Percentiles rank a stretch among this genome's conserved stretches.
These are phyloP conservation scores for Aspergillus sclerotiicarbonarius DNA, from an alignment of 495 filamentous ascomycete genomes.

Conservation along the genomic window DNA sequence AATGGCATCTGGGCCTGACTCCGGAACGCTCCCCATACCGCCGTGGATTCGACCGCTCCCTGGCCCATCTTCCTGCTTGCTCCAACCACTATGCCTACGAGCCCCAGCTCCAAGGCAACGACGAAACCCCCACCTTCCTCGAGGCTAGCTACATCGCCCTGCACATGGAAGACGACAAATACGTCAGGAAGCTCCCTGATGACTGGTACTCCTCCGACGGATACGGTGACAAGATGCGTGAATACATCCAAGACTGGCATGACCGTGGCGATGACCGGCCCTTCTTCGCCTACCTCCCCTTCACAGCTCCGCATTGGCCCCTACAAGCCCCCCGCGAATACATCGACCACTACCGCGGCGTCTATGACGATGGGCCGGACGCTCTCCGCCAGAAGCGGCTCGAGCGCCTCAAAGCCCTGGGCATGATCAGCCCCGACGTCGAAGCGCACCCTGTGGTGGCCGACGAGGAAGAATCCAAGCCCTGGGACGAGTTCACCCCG, in stretches of 20 bases:
- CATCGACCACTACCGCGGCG: constrained; percentile 52
- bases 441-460: constrained; percentile 54
- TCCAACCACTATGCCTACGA: constrained; percentile 63
- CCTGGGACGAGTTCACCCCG: constrained; percentile 50
- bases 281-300: constrained; percentile 61
- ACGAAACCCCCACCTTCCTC: constrained; percentile 49
- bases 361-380: constrained; percentile 57
- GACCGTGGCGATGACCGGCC: constrained; percentile 46
- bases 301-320: constrained; percentile 62
- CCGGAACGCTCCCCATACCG: constrained; percentile 42
- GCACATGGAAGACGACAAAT: constrained; percentile 58
- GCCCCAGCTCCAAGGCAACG: constrained; percentile 47
- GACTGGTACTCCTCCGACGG: constrained; percentile 57
- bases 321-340: constrained; percentile 54
- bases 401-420: constrained; percentile 48
- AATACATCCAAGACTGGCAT: constrained; percentile 54
- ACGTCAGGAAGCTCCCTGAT: constrained; percentile 52
- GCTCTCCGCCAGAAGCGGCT: constrained; percentile 51
- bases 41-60: constrained; percentile 45
- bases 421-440: constrained; percentile 50
- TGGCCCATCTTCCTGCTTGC: constrained; percentile 55
- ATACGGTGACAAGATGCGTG: constrained; percentile 52
- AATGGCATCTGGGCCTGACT: constrained; percentile 54
- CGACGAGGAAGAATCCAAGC: constrained; percentile 50
- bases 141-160: constrained; percentile 54